These are phyloP conservation scores for Dianthus caryophyllus DNA, from an alignment of 148 eudicot genomes.

Conservation along the genomic window DNA sequence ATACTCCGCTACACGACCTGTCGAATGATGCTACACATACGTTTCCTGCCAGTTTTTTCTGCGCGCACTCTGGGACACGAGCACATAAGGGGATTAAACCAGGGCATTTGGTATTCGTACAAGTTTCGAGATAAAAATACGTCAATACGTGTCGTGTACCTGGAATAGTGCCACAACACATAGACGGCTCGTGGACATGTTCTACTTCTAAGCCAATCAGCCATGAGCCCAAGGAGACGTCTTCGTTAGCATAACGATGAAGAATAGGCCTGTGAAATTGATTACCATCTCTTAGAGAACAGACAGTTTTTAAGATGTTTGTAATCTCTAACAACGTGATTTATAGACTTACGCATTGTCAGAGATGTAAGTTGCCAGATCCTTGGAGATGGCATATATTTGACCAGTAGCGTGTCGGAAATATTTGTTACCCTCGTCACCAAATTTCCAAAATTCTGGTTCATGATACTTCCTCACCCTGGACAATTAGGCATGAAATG, in stretches of 20 bases:
- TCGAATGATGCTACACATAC: conserved; percentile 85
- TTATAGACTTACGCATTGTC: conserved; percentile 49
- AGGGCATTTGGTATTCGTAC: background rate
- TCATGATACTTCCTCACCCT: conserved; percentile 81
- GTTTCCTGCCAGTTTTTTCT: conserved; percentile 61
- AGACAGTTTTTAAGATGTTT: background rate
- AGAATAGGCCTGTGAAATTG: conserved; percentile 46
- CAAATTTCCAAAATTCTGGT: conserved; percentile 94
- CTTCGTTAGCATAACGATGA: conserved; percentile 84
- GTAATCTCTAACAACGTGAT: background rate
- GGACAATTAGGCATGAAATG: background rate
- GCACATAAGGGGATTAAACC: background rate
- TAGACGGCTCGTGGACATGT: conserved; percentile 67
- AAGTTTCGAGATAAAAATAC: no score
- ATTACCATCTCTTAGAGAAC: background rate
- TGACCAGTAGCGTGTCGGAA: conserved; percentile 96
- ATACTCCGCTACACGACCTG: conserved; percentile 91
- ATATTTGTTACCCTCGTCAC: conserved; percentile 89
- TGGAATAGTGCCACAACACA: conserved; percentile 95
- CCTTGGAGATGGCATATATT: conserved; percentile 78
- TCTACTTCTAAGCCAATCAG: conserved; percentile 81
- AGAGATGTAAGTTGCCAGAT: conserved; percentile 74
- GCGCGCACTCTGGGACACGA: conserved; percentile 54
- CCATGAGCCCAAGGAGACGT: conserved; percentile 90
- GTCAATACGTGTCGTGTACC: conserved; percentile 36